A percentile compares a stretch with the other conserved stretches of the same genome.
These are phyloP conservation scores for Fusarium sp. DNA, from an alignment of 2,329 filamentous ascomycete genomes.

Conservation along the genomic window DNA sequence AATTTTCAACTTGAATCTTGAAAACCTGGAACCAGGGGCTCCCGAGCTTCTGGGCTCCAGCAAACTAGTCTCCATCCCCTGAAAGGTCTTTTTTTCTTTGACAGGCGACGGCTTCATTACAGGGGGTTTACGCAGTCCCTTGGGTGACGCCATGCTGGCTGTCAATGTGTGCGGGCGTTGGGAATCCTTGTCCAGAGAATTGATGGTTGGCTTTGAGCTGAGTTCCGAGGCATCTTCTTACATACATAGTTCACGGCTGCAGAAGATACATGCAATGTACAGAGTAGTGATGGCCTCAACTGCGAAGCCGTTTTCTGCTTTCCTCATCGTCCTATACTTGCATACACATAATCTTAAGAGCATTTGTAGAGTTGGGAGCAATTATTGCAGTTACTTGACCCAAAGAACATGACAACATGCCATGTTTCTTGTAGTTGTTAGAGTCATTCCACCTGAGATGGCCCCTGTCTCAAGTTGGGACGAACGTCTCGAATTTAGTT, in stretches of 20 bases:
- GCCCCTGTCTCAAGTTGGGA: constrained; percentile 32
- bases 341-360: constrained; percentile 19
- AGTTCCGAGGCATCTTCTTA: neutral
- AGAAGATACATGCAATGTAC: neutral
- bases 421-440: neutral
- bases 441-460: constrained; percentile 20
- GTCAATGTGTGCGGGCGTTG: constrained; percentile 22
- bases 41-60: constrained; percentile 5
- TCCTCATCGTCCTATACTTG: neutral
- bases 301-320: neutral
- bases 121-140: constrained; percentile 27
- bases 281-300: constrained; percentile 15
- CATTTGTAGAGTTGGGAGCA: constrained; percentile 3
- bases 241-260: neutral
- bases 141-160: constrained; percentile 25
- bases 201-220: neutral
- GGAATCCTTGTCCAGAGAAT: neutral
- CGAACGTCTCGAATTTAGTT: constrained; percentile 24
- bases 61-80: constrained; percentile 17
- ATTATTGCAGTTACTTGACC: neutral
- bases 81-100: constrained; percentile 18
- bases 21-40: constrained; percentile 33
- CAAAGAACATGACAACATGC: neutral
- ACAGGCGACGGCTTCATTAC: constrained; percentile 35
- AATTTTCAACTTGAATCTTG: constrained; percentile 32